Percentiles rank a stretch among this genome's conserved stretches.
phyloP scores from a whole-genome alignment of 2,329 filamentous ascomycete species.

The Beauveria sp. region DNA sequence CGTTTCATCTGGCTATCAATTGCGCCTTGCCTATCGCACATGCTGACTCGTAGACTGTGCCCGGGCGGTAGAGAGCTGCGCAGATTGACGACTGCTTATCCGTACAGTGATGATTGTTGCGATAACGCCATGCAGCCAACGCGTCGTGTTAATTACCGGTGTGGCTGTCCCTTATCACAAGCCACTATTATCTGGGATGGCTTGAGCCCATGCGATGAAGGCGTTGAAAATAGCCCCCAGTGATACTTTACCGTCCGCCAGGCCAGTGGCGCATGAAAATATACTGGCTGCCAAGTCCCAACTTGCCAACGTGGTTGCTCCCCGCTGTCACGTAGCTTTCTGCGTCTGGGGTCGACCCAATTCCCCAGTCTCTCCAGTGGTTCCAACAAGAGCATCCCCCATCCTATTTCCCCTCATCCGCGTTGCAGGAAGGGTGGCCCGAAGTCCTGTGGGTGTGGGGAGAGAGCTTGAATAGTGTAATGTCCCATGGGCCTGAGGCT shows the following conservation, averaged over 20 bases:
- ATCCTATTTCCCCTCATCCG: neutral
- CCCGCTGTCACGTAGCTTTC: conserved; percentile 12
- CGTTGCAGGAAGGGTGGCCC: neutral
- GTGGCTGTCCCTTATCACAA: conserved; percentile 4
- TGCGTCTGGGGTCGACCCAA: neutral
- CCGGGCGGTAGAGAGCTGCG: neutral
- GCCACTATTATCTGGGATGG: neutral
- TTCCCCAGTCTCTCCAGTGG: conserved; percentile 7
- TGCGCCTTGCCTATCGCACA: neutral
- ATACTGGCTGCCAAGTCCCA: neutral
- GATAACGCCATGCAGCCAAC: neutral
- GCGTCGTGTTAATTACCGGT: neutral
- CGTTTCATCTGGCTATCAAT: neutral
- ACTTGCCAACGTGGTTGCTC: conserved; percentile 1
- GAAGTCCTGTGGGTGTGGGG: neutral
- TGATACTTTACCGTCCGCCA: neutral
- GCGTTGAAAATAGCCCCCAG: neutral
- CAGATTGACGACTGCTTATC: neutral
- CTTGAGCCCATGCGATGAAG: neutral
- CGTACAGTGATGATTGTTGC: neutral
- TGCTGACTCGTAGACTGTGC: neutral
- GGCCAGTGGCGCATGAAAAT: neutral
- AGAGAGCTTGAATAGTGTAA: neutral
- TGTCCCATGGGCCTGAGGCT: neutral
- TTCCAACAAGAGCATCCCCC: neutral